These are phyloP conservation scores for Hyaloscypha finlandica DNA, from an alignment of 495 filamentous ascomycete genomes.

Conservation along the genomic window DNA sequence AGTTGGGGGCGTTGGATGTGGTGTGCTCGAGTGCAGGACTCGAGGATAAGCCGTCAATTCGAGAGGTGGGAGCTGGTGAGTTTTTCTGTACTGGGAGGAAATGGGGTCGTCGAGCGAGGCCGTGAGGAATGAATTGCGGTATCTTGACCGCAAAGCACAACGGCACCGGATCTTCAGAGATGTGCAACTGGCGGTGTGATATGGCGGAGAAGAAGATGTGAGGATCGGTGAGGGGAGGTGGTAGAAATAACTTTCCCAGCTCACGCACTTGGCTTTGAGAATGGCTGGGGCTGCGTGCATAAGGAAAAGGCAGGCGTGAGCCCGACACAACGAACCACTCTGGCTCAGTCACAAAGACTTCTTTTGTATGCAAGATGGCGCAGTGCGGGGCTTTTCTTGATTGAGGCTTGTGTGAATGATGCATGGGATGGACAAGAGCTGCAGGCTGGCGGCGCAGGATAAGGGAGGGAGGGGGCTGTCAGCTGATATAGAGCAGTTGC, in stretches of 20 bases:
- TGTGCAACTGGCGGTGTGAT: conserved; percentile 38
- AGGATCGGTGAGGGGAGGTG: conserved; percentile 41
- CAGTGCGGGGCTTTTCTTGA: neutral
- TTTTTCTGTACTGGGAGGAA: neutral
- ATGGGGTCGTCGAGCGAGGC: neutral
- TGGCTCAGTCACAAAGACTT: conserved; percentile 28
- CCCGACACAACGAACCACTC: neutral
- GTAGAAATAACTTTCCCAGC: conserved; percentile 31
- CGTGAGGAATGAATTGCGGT: conserved; percentile 8
- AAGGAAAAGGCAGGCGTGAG: conserved; percentile 5
- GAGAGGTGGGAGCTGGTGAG: conserved; percentile 1
- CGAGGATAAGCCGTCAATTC: neutral
- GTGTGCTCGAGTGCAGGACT: neutral
- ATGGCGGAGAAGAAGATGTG: conserved; percentile 36
- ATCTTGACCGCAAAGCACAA: conserved; percentile 7
- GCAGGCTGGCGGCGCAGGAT: conserved; percentile 12
- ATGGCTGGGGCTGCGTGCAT: conserved; percentile 29
- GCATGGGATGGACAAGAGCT: conserved; percentile 14
- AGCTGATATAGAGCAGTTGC: neutral
- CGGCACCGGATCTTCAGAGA: conserved; percentile 33
- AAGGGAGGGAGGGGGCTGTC: neutral
- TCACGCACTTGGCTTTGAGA: conserved; percentile 23
- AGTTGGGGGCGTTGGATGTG: neutral
- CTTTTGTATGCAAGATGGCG: conserved; percentile 25
- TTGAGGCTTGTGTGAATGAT: conserved; percentile 2